phyloP scores from a whole-genome alignment of 1,284 basidiomycete genomes.

The Cutaneotrichosporon sp. region DNA sequence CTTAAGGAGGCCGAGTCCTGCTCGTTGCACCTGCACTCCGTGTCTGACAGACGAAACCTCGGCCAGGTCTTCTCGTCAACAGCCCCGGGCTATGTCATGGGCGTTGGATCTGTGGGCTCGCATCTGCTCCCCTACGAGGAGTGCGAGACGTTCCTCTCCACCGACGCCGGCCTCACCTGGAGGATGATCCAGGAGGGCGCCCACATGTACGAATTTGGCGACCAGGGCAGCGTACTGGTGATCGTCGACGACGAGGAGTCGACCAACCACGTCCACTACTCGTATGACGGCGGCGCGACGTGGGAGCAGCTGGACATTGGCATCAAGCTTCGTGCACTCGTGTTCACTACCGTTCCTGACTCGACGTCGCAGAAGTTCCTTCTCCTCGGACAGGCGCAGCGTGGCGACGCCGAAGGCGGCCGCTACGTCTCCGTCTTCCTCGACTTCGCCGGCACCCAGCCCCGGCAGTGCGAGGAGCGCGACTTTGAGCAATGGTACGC shows the following conservation, averaged over 20 bases:
- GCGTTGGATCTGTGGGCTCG: slow-evolving; percentile 79
- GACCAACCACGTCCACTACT: slow-evolving; percentile 71
- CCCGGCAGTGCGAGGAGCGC: slow-evolving; percentile 62
- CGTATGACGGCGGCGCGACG: slow-evolving; percentile 73
- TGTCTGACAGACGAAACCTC: slow-evolving; percentile 84
- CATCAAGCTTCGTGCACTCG: slow-evolving; percentile 65
- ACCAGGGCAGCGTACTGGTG: slow-evolving; percentile 75
- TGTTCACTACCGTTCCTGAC: slow-evolving; percentile 79
- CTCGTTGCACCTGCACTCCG: slow-evolving; percentile 84
- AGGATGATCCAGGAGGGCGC: slow-evolving; percentile 69
- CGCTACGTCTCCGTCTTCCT: slow-evolving; percentile 71
- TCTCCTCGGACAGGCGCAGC: slow-evolving; percentile 68
- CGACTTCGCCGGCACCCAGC: slow-evolving; percentile 71
- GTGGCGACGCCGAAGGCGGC: slow-evolving; percentile 58
- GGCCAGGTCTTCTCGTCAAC: slow-evolving; percentile 90
- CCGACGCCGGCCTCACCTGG: slow-evolving; percentile 85
- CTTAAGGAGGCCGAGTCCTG: slow-evolving; percentile 58
- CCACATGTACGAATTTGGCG: slow-evolving; percentile 94
- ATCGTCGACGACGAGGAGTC: slow-evolving; percentile 79
- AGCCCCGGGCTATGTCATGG: slow-evolving; percentile 92
- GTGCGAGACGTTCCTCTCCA: slow-evolving; percentile 88
- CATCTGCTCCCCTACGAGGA: slow-evolving; percentile 70
- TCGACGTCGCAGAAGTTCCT: slow-evolving; percentile 88
- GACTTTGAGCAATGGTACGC: slow-evolving; percentile 93
- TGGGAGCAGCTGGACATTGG: slow-evolving; percentile 74